Base-by-base conservation (phyloP, 495 filamentous ascomycete genomes). In the Aspergillus mulundensis region DNA sequence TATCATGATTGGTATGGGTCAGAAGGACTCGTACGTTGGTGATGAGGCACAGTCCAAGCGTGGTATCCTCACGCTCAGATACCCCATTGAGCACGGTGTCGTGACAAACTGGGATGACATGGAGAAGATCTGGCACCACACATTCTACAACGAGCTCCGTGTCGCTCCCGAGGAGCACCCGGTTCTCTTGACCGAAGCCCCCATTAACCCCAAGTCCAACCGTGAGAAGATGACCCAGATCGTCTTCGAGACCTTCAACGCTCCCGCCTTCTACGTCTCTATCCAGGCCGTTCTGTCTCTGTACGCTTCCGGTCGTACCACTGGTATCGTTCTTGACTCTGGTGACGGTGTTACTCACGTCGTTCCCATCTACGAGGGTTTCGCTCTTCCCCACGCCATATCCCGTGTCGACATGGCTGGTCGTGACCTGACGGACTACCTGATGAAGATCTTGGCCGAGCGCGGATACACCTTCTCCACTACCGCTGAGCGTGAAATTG, bases 51-150 rank as follows among this genome's bases (percentile, higher is more conserved):
- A 96, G 79, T 96, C 91, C 74, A 96, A 96, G 85, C 93, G 94
- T 89, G 94, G 94, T 90, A 95, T 98, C 80, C 85, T 98, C 60
- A 98, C 95, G 56, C 87, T 98, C 71, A 88, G 95, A 80, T 98
- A 98, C 79, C 94, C 94, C 66, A 95, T 98, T 71, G 94, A 98
- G 84, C 94, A 98, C 81, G 94, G 94, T 90, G 95, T 98, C 71
- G 95, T 98, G 75, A 98, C 94, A 80, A 97, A 98, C 86, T 98
- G 94, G 94, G 93, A 97, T 77, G 94, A 98, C 74, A 97, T 98
- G 95, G 94, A 98, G 82, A 97, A 96, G 85, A 98, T 98, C 70
- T 98, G 94, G 95, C 94, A 98, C 79, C 92, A 97, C 85, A 97
- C 91, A 68, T 96, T 98, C 87, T 98, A 97, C 88, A 97, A 96